Evolutionary conservation across 2,329 filamentous ascomycete species (phyloP), one percentile per base, ranked within the genome.

Genomic region (Aspergillus cejpii): DNA sequence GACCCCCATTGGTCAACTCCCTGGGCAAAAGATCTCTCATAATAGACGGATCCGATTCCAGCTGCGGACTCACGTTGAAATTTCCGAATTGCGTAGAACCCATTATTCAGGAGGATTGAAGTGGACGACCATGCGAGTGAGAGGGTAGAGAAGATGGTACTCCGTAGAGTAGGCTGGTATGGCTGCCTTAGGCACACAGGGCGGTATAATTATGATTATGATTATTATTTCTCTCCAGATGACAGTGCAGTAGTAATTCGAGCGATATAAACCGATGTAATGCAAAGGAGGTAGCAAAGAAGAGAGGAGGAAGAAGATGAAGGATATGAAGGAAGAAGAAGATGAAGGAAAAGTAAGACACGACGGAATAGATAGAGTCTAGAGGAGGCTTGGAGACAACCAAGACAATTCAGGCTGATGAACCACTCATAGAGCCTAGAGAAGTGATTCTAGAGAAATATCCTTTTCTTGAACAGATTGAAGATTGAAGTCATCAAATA

Each of bases 11-110:
- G 47, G 53, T 60, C 53, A 62, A 55, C 47, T 39, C 41, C 34
- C 50, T 37, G 39, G 36, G 37, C 31, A 43, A 43, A 31, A 44
- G 41, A 44, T 43, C 33, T 37, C 36, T 43, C 19, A 15, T 29
- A 37, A 34, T 43, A 40, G 26, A 40, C 29, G 33, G 20, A 12
- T 17, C 15, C 20, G 23, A 17, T 14, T 41, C 10, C 20, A 38
- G 34, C 37, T 21, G 43, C 27, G 33, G 41, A 65, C 70, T 65
- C 67, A 80, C 77, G 62, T 76, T 64, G 59, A 80, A 80, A 52
- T 78, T 77, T 47, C 77, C 77, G 66, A 79, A 80, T 55, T 79
- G 73, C 48, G 74, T 75, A 45, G 70, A 73, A 47, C 72, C 71
- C 73, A 75, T 75, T 39, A 50, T 61, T 58, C 56, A 42, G 34